A percentile compares a stretch with the other conserved stretches of the same genome.
These are phyloP conservation scores for Dunaliella sp. DNA, from an alignment of 139 green algal genomes.

Conservation along the genomic window DNA sequence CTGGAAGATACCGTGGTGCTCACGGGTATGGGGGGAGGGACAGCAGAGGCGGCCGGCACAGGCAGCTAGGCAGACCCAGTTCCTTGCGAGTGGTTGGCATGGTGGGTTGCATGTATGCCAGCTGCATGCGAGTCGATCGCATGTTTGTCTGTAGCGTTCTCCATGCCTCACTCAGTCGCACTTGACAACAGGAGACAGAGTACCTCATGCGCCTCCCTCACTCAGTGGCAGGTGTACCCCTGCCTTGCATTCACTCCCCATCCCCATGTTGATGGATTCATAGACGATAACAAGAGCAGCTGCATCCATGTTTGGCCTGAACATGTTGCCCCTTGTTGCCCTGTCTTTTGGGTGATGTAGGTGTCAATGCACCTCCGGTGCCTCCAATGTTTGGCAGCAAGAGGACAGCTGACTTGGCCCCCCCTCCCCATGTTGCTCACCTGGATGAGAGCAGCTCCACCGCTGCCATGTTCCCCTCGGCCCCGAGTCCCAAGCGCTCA, in stretches of 20 bases:
- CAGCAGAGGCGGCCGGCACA: background rate
- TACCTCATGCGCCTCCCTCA: too few relatives aligned
- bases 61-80: background rate
- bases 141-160: background rate
- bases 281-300: background rate
- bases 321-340: background rate
- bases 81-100: background rate
- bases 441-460: background rate
- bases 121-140: background rate
- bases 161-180: background rate
- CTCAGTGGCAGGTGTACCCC: background rate
- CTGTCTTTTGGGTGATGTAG: background rate
- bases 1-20: constrained; percentile 88
- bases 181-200: too few relatives aligned
- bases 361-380: background rate
- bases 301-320: background rate
- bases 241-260: background rate
- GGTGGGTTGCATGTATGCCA: background rate
- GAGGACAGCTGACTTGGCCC: background rate
- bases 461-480: background rate
- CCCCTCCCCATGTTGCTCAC: background rate
- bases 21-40: constrained; percentile 32
- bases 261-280: background rate
- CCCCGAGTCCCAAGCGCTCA: background rate
- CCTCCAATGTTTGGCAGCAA: background rate